phyloP scores from a whole-genome alignment of 805 yeast genomes.

The Lipomyces mesembrius region DNA sequence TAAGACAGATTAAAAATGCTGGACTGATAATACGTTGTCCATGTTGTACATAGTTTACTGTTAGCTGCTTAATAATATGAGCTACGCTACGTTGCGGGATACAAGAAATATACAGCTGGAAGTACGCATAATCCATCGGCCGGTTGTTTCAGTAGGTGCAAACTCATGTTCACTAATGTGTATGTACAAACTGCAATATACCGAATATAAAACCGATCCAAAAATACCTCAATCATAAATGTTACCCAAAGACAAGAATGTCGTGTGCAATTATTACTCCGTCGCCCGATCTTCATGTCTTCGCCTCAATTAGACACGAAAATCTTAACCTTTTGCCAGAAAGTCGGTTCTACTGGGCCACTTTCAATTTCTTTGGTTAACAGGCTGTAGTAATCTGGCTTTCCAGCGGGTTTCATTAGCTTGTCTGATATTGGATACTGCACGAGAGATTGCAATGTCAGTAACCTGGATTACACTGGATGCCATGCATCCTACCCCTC shows the following conservation, averaged over 20 bases:
- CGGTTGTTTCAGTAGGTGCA: neutral
- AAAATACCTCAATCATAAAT: neutral
- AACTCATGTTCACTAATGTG: neutral
- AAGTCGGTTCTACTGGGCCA: slow-evolving; percentile 28
- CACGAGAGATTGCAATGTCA: neutral
- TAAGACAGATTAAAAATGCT: slow-evolving; percentile 23
- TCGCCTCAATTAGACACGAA: slow-evolving; percentile 18
- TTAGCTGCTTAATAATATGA: neutral
- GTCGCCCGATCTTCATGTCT: neutral
- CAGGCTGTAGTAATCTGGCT: slow-evolving; percentile 36
- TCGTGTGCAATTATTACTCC: neutral
- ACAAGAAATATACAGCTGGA: neutral
- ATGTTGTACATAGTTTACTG: slow-evolving; percentile 4
- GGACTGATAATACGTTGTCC: neutral
- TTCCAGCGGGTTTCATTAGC: slow-evolving; percentile 36
- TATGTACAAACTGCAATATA: neutral
- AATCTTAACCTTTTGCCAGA: slow-evolving; percentile 21
- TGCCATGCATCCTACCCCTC: neutral
- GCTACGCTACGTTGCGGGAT: neutral
- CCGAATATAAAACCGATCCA: neutral
- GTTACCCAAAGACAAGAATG: neutral
- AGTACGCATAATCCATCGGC: no score
- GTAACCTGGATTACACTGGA: neutral
- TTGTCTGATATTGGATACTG: slow-evolving; percentile 37
- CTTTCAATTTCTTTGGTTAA: slow-evolving; percentile 27